A percentile compares a stretch with the other conserved stretches of the same genome.
phyloP scores from a whole-genome alignment of 179 eudicot species.

The Beta corolliflora region DNA sequence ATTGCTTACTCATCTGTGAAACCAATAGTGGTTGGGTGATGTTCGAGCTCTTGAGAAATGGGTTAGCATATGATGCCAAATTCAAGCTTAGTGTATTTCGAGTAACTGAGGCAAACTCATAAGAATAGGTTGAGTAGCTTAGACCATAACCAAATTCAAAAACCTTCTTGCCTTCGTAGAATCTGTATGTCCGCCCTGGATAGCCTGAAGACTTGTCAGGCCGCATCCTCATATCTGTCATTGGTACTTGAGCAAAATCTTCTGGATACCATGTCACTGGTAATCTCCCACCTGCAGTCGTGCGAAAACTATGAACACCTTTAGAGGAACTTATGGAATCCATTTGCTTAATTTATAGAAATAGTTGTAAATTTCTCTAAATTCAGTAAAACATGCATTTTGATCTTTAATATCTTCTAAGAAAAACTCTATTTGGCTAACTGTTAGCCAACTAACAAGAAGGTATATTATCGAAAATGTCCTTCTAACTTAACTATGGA shows the following conservation, averaged over 20 bases:
- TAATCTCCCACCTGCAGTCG: conserved; percentile 56
- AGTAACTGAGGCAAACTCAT: conserved; percentile 35
- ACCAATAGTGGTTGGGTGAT: conserved; percentile 32
- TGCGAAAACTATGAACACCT: background rate
- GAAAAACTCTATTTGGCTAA: too few relatives aligned
- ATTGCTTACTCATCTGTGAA: conserved; percentile 28
- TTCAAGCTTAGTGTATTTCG: conserved; percentile 27
- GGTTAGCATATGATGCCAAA: conserved; percentile 9
- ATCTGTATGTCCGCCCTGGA: conserved; percentile 69
- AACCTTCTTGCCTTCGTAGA: conserved; percentile 58
- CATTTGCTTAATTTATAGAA: background rate
- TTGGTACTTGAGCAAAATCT: conserved; percentile 53
- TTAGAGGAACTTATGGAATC: background rate
- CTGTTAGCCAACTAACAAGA: too few relatives aligned
- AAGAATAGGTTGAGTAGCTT: conserved; percentile 57
- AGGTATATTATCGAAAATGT: too few relatives aligned
- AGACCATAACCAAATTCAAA: conserved; percentile 64
- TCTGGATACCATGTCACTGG: conserved; percentile 78
- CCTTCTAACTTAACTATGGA: too few relatives aligned
- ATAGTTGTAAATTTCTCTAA: too few relatives aligned
- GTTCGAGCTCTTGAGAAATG: conserved; percentile 25
- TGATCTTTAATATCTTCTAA: too few relatives aligned
- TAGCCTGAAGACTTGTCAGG: conserved; percentile 48
- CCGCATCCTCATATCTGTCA: conserved; percentile 77
- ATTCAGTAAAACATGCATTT: too few relatives aligned